These are phyloP conservation scores for Vanrija sp. DNA, from an alignment of 1,284 basidiomycete genomes.

Conservation along the genomic window DNA sequence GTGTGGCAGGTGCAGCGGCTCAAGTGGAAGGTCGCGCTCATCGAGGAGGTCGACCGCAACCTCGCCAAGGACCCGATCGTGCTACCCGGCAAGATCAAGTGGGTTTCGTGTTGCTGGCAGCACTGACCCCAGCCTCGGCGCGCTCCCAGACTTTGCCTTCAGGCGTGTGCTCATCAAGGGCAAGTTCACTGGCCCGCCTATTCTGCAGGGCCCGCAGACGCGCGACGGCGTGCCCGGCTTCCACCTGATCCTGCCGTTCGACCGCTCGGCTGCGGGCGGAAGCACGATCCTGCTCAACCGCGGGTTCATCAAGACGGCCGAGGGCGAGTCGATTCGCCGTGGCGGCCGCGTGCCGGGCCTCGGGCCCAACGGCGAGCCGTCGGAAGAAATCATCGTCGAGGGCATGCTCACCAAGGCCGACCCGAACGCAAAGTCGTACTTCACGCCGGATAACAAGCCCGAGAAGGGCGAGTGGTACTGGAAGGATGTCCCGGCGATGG, in stretches of 20 bases:
- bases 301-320: conserved; percentile 68
- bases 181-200: conserved; percentile 69
- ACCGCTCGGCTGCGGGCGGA: conserved; percentile 20
- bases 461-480: conserved; percentile 85
- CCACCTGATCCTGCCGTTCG: conserved; percentile 30
- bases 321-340: conserved; percentile 39
- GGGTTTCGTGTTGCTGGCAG: conserved; percentile 37
- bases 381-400: conserved; percentile 48
- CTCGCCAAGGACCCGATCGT: conserved; percentile 71
- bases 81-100: conserved; percentile 87
- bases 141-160: conserved; percentile 79
- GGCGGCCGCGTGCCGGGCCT: conserved; percentile 52
- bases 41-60: conserved; percentile 92
- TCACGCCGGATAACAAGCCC: conserved; percentile 85
- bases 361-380: conserved; percentile 19
- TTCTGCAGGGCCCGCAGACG: conserved; percentile 81
- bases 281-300: conserved; percentile 74
- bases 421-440: conserved; percentile 53
- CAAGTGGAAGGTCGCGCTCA: conserved; percentile 91
- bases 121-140: conserved; percentile 45
- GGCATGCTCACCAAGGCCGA: conserved; percentile 67
- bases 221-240: conserved; percentile 68
- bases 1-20: conserved; percentile 88
- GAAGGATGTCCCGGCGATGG: conserved; percentile 79
- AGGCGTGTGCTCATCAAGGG: conserved; percentile 78